A percentile compares a stretch with the other conserved stretches of the same genome.
phyloP scores from a whole-genome alignment of 23 red algal genomes.

The Gracilaria gracilis region DNA sequence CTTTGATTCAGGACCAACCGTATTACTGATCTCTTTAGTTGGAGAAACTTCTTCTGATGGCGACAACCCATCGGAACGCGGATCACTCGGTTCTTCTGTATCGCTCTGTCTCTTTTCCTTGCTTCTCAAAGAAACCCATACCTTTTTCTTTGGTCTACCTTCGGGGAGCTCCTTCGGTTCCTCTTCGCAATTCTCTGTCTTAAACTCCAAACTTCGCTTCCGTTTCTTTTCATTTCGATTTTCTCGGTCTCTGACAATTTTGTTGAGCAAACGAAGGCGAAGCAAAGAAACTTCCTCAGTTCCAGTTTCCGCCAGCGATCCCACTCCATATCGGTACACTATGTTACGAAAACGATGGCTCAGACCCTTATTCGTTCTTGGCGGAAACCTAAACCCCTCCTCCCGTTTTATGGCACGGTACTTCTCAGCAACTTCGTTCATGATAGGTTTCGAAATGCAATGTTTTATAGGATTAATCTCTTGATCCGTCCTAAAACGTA shows the following conservation, averaged over 20 bases:
- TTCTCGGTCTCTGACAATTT: constrained; percentile 4
- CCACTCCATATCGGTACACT: neutral
- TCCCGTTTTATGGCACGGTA: neutral
- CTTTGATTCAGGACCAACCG: neutral
- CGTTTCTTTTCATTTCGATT: neutral
- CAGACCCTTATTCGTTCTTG: neutral
- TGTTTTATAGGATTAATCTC: constrained; percentile 5
- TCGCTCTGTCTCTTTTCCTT: neutral
- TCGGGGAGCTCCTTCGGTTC: neutral
- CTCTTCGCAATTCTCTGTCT: neutral
- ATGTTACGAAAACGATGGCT: constrained; percentile 4
- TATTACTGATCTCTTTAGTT: neutral
- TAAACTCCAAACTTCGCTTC: neutral
- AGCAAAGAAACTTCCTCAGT: neutral
- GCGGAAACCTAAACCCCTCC: neutral
- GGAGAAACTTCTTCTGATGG: neutral
- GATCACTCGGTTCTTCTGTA: neutral
- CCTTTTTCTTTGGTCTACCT: neutral
- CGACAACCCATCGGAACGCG: neutral
- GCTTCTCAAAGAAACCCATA: neutral
- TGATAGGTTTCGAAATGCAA: neutral
- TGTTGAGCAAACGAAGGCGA: constrained; percentile 1
- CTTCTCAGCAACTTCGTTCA: neutral
- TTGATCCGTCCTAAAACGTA: neutral
- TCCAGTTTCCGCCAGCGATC: neutral